These are phyloP conservation scores for Dictyophora rubrovolvata DNA, from an alignment of 768 basidiomycete genomes.

Conservation along the genomic window DNA sequence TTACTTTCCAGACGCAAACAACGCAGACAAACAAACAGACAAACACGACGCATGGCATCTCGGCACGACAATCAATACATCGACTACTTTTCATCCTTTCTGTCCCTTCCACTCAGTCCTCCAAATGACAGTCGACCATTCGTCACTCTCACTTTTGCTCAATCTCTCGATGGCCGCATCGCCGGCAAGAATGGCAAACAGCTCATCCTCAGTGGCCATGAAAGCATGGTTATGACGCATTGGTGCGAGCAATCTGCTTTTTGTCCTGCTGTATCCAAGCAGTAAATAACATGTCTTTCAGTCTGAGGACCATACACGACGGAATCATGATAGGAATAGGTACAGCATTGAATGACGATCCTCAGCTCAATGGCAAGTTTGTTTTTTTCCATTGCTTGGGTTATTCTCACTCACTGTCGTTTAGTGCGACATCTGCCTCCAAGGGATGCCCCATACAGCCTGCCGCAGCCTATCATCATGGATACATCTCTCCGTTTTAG, in stretches of 20 bases:
- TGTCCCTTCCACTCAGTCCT: neutral
- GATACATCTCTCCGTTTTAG: slow-evolving; percentile 66
- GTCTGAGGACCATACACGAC: slow-evolving; percentile 89
- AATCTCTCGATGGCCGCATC: slow-evolving; percentile 82
- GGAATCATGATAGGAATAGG: slow-evolving; percentile 86
- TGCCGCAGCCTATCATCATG: slow-evolving; percentile 79
- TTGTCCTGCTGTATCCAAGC: neutral
- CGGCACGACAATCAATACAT: neutral
- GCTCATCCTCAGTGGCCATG: slow-evolving; percentile 71
- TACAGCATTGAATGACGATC: slow-evolving; percentile 85
- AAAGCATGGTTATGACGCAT: slow-evolving; percentile 92
- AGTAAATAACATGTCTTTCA: slow-evolving; percentile 21
- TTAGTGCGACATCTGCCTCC: slow-evolving; percentile 20
- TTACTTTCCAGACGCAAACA: slow-evolving; percentile 3
- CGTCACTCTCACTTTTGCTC: slow-evolving; percentile 79
- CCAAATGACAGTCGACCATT: slow-evolving; percentile 32
- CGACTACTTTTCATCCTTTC: slow-evolving; percentile 6
- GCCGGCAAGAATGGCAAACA: slow-evolving; percentile 65
- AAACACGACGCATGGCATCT: neutral
- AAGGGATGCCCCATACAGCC: slow-evolving; percentile 6
- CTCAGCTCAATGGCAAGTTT: slow-evolving; percentile 78
- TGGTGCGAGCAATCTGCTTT: slow-evolving; percentile 41
- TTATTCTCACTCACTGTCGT: neutral
- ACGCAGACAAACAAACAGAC: neutral
- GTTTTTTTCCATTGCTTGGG: neutral